A percentile compares a stretch with the other conserved stretches of the same genome.
phyloP scores from a whole-genome alignment of 768 basidiomycete species.

The Cantharellus cinnabarinus region DNA sequence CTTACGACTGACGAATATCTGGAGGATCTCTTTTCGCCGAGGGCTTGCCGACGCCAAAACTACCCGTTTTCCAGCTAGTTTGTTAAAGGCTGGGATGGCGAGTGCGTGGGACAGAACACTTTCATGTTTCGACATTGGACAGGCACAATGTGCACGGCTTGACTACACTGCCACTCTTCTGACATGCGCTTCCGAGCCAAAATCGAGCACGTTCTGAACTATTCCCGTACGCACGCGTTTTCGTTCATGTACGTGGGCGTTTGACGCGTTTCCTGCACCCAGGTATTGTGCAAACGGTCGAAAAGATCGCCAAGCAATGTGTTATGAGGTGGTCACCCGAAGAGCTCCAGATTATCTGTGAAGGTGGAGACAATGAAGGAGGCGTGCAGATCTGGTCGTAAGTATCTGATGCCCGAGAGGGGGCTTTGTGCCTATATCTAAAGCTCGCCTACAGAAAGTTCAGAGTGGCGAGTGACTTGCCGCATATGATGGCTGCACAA shows the following conservation, averaged over 20 bases:
- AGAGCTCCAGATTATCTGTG: constrained; percentile 69
- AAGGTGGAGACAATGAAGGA: constrained; percentile 49
- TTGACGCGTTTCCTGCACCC: not conserved
- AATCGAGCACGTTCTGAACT: constrained; percentile 36
- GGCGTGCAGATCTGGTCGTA: constrained; percentile 78
- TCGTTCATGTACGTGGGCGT: constrained; percentile 3
- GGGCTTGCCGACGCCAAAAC: constrained; percentile 77
- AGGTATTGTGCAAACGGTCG: constrained; percentile 67
- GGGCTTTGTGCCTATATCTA: not conserved
- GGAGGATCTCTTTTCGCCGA: constrained; percentile 64
- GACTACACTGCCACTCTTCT: too few species aligned
- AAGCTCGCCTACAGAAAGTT: constrained; percentile 9
- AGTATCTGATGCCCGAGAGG: constrained; percentile 11
- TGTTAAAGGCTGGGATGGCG: constrained; percentile 36
- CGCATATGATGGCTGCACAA: not conserved
- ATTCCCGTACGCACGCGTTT: constrained; percentile 26
- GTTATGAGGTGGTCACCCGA: constrained; percentile 59
- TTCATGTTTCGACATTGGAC: constrained; percentile 20
- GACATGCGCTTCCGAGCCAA: constrained; percentile 42
- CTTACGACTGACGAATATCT: constrained; percentile 38
- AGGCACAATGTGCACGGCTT: too few species aligned
- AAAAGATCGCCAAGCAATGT: constrained; percentile 69
- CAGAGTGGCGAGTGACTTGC: constrained; percentile 7
- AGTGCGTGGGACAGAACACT: constrained; percentile 44
- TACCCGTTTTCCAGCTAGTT: constrained; percentile 55